These are phyloP conservation scores for Chloris gayana DNA, from an alignment of 176 grass and related monocot species.

Conservation along the genomic window DNA sequence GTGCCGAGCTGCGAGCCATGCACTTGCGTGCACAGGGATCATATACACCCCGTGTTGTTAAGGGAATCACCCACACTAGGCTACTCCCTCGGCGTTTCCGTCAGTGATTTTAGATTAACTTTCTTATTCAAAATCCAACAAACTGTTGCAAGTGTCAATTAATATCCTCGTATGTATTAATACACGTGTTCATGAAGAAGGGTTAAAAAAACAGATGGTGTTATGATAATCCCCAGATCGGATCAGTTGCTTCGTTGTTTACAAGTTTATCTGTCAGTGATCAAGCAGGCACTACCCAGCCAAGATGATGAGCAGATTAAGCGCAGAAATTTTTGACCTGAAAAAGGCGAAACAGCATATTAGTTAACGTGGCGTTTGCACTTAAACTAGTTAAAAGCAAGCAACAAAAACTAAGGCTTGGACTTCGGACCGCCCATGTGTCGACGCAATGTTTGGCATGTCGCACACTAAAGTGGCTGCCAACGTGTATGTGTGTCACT, in stretches of 20 bases:
- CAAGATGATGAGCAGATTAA: neutral
- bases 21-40: no score
- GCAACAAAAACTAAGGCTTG: neutral
- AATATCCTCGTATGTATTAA: no score
- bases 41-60: no score
- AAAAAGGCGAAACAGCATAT: conserved; percentile 5
- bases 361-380: neutral
- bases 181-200: neutral
- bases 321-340: conserved; percentile 47
- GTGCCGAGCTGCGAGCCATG: neutral
- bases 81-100: no score
- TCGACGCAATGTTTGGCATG: conserved; percentile 50
- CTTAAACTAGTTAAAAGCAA: conserved; percentile 23
- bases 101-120: no score
- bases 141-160: no score
- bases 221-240: neutral
- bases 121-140: no score
- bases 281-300: conserved; percentile 20
- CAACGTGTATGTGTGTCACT: conserved; percentile 23
- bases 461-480: conserved; percentile 23
- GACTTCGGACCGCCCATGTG: conserved; percentile 38
- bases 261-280: conserved; percentile 17
- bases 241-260: conserved; percentile 8
- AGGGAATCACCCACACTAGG: no score
- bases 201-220: neutral